Conservation (phyloP, 768 basidiomycete genomes). For the Amyloporia xantha region DNA sequence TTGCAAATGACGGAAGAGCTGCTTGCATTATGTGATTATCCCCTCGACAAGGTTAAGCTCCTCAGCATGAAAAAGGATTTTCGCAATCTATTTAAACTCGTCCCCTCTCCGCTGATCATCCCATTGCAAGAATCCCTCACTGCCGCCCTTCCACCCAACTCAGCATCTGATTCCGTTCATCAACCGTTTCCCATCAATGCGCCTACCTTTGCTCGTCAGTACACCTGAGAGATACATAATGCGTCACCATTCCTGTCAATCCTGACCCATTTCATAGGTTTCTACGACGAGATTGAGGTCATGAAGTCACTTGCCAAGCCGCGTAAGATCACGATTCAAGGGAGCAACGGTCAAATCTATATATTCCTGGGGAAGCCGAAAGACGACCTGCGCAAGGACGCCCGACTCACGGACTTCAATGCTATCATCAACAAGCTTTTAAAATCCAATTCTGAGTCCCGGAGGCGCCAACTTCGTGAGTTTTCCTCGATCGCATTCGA, state of each 20-base stretch:
- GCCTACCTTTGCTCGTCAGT: conserved; percentile 71
- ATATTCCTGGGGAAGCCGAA: conserved; percentile 95
- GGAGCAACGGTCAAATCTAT: conserved; percentile 78
- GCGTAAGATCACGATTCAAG: conserved; percentile 80
- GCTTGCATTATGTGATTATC: conserved; percentile 56
- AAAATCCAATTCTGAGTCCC: conserved; percentile 89
- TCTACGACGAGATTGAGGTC: conserved; percentile 77
- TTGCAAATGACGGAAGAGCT: conserved; percentile 63
- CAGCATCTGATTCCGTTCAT: conserved; percentile 52
- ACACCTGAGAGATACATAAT: too few species aligned
- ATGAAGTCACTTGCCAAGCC: conserved; percentile 92
- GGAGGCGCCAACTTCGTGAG: conserved; percentile 84
- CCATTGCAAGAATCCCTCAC: conserved; percentile 92
- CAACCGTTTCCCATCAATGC: conserved; percentile 74
- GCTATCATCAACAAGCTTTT: conserved; percentile 95
- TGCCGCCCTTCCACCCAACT: conserved; percentile 76
- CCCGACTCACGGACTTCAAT: conserved; percentile 96
- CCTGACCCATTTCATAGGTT: too few species aligned
- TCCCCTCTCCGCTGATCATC: conserved; percentile 69
- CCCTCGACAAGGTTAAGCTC: conserved; percentile 34
- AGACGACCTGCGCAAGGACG: conserved; percentile 96
- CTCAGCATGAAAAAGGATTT: conserved; percentile 50
- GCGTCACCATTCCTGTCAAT: background rate
- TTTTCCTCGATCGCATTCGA: too few species aligned
- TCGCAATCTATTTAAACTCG: conserved; percentile 45